These are phyloP conservation scores for Saccharomycopsis guyanensis DNA, from an alignment of 805 yeast species.

Conservation along the genomic window DNA sequence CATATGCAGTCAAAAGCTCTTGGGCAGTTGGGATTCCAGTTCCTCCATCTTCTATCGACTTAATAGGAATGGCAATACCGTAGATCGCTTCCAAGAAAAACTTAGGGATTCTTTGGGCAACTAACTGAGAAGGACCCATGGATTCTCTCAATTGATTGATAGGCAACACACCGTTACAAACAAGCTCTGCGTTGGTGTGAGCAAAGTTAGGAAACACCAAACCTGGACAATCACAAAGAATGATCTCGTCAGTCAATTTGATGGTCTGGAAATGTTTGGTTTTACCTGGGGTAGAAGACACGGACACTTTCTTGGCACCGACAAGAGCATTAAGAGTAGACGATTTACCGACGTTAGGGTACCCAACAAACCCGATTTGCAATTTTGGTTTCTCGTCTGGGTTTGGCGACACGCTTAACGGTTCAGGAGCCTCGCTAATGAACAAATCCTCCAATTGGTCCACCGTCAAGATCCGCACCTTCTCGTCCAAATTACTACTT, in stretches of 20 bases:
- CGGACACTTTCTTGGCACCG: constrained; percentile 96
- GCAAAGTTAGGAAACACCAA: constrained; percentile 97
- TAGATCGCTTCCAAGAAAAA: constrained; percentile 83
- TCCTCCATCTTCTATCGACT: constrained; percentile 80
- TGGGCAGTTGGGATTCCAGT: constrained; percentile 82
- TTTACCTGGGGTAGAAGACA: constrained; percentile 97
- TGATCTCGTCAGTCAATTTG: constrained; percentile 68
- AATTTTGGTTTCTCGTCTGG: constrained; percentile 56
- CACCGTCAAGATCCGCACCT: constrained; percentile 66
- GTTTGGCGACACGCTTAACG: constrained; percentile 41
- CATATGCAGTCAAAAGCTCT: constrained; percentile 85
- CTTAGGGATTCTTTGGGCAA: constrained; percentile 84
- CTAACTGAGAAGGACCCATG: constrained; percentile 80
- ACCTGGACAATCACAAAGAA: constrained; percentile 98
- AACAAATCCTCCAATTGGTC: constrained; percentile 81
- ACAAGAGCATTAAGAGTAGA: constrained; percentile 97
- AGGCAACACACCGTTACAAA: constrained; percentile 97
- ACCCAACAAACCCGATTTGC: constrained; percentile 94
- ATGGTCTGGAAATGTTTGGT: constrained; percentile 98
- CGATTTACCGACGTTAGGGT: constrained; percentile 94
- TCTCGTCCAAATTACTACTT: constrained; percentile 32
- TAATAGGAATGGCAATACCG: constrained; percentile 81
- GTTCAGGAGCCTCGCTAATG: constrained; percentile 68
- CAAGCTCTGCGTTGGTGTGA: constrained; percentile 91
- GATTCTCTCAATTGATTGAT: constrained; percentile 93